Evolutionary conservation across 352 stramenopile genomes (phyloP), one percentile per base, ranked within the genome.

Genomic region (Pythium grandisporangium): DNA sequence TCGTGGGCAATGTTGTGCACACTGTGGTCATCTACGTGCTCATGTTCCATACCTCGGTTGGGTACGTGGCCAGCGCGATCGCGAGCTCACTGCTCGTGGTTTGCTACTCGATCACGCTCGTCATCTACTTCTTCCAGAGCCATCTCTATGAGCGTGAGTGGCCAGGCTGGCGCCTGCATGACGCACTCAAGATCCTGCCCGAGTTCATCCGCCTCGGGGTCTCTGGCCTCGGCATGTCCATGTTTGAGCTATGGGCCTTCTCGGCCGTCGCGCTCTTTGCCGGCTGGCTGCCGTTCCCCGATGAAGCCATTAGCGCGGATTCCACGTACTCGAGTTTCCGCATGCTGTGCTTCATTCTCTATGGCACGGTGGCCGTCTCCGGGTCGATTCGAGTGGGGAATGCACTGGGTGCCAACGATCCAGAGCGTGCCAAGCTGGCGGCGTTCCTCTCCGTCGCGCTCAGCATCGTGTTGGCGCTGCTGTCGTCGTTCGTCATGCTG

Each of bases 161-260:
- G 76, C 70, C 73, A 8, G 84, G 82, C 8, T 93, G 81, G 71
- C 66, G 70, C 6, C 50, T 90, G 5, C 39, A 51, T 2, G 67
- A 87, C 26, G 75, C 78, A 1, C 33, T 88, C 20, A 63, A 57
- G 29, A 54, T 87, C 21, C 61, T 92, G 14, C 61, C 70, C 13
- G 70, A 89, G 45, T 95, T 95, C 41, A 38, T 93, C 1, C 61
- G 63, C 12, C 66, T 95, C 17, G 84, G 81, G 10, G 46, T 91
- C 24, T 85, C 81, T 0, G 84, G 84, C 0, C 66, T 93, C 52
- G 56, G 81, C 27, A 90, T 93, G 72, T 68, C 91, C 24, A 73
- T 91, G 51, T 94, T 87, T 47, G 80, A 95, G 55, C 90, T 81
- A 41, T 89, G 72, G 70, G 77, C 76, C 16, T 95, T 88, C 37